These are phyloP conservation scores for Terana coerulea DNA, from an alignment of 768 basidiomycete species.

Conservation along the genomic window DNA sequence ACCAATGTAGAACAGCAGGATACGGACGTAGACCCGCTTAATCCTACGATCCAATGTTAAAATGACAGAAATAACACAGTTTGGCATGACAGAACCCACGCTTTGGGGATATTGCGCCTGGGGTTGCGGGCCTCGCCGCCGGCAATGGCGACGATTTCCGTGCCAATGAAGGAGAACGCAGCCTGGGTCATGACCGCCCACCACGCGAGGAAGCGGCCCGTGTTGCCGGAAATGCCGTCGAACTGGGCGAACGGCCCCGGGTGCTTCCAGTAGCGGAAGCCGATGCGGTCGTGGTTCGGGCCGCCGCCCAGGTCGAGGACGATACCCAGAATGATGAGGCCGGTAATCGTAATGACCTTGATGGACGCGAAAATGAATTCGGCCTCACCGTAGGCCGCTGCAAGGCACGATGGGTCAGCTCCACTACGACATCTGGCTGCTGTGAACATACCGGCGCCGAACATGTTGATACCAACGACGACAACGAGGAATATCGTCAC, in stretches of 20 bases:
- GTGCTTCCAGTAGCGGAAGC: constrained; percentile 45
- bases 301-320: constrained; percentile 58
- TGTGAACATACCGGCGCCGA: constrained; percentile 32
- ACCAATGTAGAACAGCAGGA: constrained; percentile 43
- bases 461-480: constrained; percentile 42
- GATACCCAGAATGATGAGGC: constrained; percentile 44
- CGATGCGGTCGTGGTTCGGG: constrained; percentile 49
- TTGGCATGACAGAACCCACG: constrained; percentile 6
- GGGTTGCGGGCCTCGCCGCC: constrained; percentile 52
- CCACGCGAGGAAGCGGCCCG: constrained; percentile 48
- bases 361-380: constrained; percentile 53
- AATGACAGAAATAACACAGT: neutral
- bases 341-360: constrained; percentile 47
- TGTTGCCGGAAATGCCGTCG: constrained; percentile 34
- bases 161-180: constrained; percentile 57
- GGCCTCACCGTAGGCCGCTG: constrained; percentile 42
- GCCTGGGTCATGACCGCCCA: constrained; percentile 57
- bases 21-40: constrained; percentile 45
- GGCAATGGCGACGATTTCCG: constrained; percentile 46
- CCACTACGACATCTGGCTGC: neutral
- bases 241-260: constrained; percentile 57
- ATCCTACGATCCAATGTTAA: constrained; percentile 17
- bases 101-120: constrained; percentile 37
- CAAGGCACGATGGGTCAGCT: neutral
- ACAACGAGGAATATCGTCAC: constrained; percentile 50